Percentiles rank a stretch among this genome's conserved stretches.
phyloP scores from a whole-genome alignment of 2,329 filamentous ascomycete species.

The Monosporascus sp. region DNA sequence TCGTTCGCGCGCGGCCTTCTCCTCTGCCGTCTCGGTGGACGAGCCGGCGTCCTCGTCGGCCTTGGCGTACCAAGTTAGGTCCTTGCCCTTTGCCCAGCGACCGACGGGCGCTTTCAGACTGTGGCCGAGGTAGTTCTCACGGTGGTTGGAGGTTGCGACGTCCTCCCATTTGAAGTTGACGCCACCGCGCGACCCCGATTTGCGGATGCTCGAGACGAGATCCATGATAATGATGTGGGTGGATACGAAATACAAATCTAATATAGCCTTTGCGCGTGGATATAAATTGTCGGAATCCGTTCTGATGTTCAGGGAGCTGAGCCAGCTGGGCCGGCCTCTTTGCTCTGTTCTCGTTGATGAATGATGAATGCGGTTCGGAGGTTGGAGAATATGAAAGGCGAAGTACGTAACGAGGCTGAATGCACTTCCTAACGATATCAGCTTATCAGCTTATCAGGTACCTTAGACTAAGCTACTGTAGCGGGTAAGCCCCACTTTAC shows the following conservation, averaged over 20 bases:
- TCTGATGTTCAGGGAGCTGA: background rate
- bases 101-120: conserved; percentile 88
- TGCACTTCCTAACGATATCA: too few species aligned
- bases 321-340: background rate
- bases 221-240: conserved; percentile 58
- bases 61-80: conserved; percentile 61
- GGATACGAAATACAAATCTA: background rate
- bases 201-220: conserved; percentile 85
- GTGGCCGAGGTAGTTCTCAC: conserved; percentile 87
- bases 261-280: background rate
- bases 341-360: background rate
- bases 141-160: conserved; percentile 78
- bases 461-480: too few species aligned
- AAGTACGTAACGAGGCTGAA: too few species aligned
- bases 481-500: too few species aligned
- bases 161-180: conserved; percentile 97
- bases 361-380: background rate
- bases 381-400: too few species aligned
- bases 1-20: conserved; percentile 55
- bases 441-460: too few species aligned
- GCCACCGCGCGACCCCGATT: conserved; percentile 84
- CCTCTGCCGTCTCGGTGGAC: conserved; percentile 52
- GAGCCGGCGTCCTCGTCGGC: conserved; percentile 44
- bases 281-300: too few species aligned
- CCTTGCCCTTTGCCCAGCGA: conserved; percentile 79